These are phyloP conservation scores for Anastatica hierochuntica DNA, from an alignment of 345 rosid genomes.

Conservation along the genomic window DNA sequence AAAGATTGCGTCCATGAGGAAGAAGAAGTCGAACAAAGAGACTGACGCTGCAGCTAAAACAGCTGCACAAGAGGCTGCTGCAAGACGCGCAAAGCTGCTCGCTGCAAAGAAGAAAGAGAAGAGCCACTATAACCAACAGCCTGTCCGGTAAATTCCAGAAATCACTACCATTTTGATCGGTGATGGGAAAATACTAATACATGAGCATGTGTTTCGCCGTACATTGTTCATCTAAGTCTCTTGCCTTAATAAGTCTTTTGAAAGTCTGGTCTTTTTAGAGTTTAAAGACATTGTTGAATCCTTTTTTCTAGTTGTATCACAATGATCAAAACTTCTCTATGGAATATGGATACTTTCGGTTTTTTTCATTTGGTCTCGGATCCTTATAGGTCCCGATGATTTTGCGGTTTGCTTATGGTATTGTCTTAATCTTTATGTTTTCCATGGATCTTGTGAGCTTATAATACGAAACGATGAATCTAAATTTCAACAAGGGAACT, in stretches of 20 bases:
- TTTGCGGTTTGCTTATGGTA: too few species aligned
- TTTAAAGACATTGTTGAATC: slow-evolving; percentile 10
- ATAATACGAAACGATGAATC: too few species aligned
- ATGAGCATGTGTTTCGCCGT: slow-evolving; percentile 20
- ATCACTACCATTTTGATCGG: slow-evolving; percentile 16
- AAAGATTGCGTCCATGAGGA: slow-evolving; percentile 46
- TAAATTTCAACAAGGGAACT: too few species aligned
- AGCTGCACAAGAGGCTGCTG: slow-evolving; percentile 73
- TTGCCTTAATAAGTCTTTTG: slow-evolving; percentile 19
- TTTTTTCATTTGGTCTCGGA: too few species aligned
- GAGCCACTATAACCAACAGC: slow-evolving; percentile 76
- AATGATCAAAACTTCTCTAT: slow-evolving; percentile 6
- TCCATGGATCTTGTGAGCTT: too few species aligned
- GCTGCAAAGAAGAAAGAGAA: slow-evolving; percentile 90
- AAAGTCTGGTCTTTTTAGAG: slow-evolving; percentile 14
- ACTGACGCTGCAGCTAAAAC: slow-evolving; percentile 59
- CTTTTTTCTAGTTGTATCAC: slow-evolving; percentile 15
- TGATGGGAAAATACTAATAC: slow-evolving; percentile 11
- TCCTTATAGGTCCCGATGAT: too few species aligned
- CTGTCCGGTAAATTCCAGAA: slow-evolving; percentile 38
- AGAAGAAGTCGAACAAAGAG: slow-evolving; percentile 79
- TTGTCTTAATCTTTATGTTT: too few species aligned
- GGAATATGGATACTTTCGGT: neutral
- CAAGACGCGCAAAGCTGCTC: slow-evolving; percentile 56
- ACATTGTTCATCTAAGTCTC: too few species aligned